phyloP scores from a whole-genome alignment of 164 flowering plant species.

The Aristolochia contorta region DNA sequence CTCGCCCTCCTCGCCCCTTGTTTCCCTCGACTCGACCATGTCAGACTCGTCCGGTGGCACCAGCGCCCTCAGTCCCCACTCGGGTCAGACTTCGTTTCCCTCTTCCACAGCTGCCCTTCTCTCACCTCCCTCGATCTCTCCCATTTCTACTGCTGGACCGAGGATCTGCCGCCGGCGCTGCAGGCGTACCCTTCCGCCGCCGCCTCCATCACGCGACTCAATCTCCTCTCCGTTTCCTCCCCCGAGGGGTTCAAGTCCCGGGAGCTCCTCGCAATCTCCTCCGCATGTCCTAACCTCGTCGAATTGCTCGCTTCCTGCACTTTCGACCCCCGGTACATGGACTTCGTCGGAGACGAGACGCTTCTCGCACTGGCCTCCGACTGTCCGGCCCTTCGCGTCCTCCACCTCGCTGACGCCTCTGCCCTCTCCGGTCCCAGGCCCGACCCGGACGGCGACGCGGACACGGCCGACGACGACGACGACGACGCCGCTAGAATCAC shows the following conservation, averaged over 20 bases:
- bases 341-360: conserved; percentile 66
- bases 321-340: conserved; percentile 73
- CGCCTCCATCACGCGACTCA: conserved; percentile 25
- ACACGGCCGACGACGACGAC: conserved; percentile 35
- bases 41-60: conserved; percentile 86
- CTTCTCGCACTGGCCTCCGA: conserved; percentile 37
- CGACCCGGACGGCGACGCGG: conserved; percentile 35
- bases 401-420: conserved; percentile 59
- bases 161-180: conserved; percentile 64
- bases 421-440: conserved; percentile 26
- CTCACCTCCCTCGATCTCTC: conserved; percentile 56
- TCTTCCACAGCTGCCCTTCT: conserved; percentile 25
- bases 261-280: conserved; percentile 45
- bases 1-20: conserved; percentile 36
- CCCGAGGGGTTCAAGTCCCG: conserved; percentile 61
- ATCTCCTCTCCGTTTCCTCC: conserved; percentile 46
- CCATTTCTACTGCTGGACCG: conserved; percentile 75
- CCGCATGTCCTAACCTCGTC: conserved; percentile 46
- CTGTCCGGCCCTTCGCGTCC: conserved; percentile 40
- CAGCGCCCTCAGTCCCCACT: conserved; percentile 35
- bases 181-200: conserved; percentile 25
- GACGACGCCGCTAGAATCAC: conserved; percentile 47
- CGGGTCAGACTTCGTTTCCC: conserved; percentile 49
- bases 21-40: conserved; percentile 37
- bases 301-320: conserved; percentile 44